Evolutionary conservation across 208 protist genomes (phyloP).

Genomic region (Endotrypanum monterogeii): DNA sequence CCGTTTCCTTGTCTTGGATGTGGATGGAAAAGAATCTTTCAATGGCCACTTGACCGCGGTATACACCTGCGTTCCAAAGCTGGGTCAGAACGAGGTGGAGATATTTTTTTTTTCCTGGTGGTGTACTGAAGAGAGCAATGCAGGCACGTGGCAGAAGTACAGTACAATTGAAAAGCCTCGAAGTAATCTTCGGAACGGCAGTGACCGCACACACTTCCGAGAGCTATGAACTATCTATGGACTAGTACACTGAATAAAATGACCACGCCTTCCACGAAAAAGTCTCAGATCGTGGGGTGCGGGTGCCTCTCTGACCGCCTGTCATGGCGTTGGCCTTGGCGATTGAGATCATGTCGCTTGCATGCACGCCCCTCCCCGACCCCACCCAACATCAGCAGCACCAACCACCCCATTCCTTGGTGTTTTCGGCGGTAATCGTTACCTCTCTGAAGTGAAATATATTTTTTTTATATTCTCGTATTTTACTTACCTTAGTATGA

Average conservation of each 20-base stretch:
- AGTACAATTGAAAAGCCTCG: slow-evolving; percentile 26
- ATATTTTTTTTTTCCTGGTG: slow-evolving; percentile 66
- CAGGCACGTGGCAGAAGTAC: neutral
- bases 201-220: slow-evolving; percentile 31
- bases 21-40: slow-evolving; percentile 60
- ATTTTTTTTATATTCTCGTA: too few species aligned
- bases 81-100: slow-evolving; percentile 55
- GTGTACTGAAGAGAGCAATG: slow-evolving; percentile 53
- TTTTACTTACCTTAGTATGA: too few species aligned
- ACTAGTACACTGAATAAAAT: slow-evolving; percentile 68
- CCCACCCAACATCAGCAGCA: too few species aligned
- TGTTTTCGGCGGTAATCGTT: too few species aligned
- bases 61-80: slow-evolving; percentile 60
- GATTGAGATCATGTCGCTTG: too few species aligned
- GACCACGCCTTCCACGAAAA: slow-evolving; percentile 65
- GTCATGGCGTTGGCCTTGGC: slow-evolving; percentile 43
- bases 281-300: slow-evolving; percentile 56
- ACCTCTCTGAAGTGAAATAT: too few species aligned
- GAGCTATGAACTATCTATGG: slow-evolving; percentile 36
- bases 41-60: slow-evolving; percentile 52
- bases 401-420: too few species aligned
- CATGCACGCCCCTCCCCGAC: too few species aligned
- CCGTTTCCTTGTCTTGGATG: slow-evolving; percentile 49
- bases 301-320: slow-evolving; percentile 56
- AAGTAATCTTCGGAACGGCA: slow-evolving; percentile 63